phyloP scores from a whole-genome alignment of 116 monocot genomes.

The Trichopus zeylanicus region DNA sequence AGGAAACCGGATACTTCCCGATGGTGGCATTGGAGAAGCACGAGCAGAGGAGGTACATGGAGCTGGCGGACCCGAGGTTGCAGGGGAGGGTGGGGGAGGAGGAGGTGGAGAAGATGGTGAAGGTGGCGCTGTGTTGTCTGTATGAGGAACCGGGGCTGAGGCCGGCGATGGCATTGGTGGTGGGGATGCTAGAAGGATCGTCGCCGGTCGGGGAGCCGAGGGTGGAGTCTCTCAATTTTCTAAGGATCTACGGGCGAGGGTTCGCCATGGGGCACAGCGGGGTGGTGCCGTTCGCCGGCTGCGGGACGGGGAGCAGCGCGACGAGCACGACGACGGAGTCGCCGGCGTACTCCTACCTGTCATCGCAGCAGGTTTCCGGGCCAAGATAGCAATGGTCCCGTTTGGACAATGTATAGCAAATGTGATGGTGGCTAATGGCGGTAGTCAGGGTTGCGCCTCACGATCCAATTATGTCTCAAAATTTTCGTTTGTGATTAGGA shows the following conservation, averaged over 20 bases:
- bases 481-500: too few relatives aligned
- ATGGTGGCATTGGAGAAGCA: conserved; percentile 65
- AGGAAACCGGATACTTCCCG: conserved; percentile 55
- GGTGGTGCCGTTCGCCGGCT: too few relatives aligned
- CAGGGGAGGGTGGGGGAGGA: conserved; percentile 41
- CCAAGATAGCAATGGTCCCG: too few relatives aligned
- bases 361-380: too few relatives aligned
- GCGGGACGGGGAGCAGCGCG: too few relatives aligned
- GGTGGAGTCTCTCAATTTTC: conserved; percentile 49
- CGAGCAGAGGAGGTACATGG: conserved; percentile 45
- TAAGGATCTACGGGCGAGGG: conserved; percentile 69
- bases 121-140: conserved; percentile 76
- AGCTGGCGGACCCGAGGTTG: conserved; percentile 61
- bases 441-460: too few relatives aligned
- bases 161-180: conserved; percentile 65
- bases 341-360: too few relatives aligned
- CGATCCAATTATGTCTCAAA: too few relatives aligned
- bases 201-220: conserved; percentile 39
- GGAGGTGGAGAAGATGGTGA: conserved; percentile 54
- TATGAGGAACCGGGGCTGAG: conserved; percentile 70
- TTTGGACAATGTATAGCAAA: too few relatives aligned
- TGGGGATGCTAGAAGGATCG: conserved; percentile 69
- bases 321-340: conserved; percentile 2
- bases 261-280: conserved; percentile 8
- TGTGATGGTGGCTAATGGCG: too few relatives aligned